phyloP scores from a whole-genome alignment of 192 early-diverging fungal species.

The Podochytrium sp. region DNA sequence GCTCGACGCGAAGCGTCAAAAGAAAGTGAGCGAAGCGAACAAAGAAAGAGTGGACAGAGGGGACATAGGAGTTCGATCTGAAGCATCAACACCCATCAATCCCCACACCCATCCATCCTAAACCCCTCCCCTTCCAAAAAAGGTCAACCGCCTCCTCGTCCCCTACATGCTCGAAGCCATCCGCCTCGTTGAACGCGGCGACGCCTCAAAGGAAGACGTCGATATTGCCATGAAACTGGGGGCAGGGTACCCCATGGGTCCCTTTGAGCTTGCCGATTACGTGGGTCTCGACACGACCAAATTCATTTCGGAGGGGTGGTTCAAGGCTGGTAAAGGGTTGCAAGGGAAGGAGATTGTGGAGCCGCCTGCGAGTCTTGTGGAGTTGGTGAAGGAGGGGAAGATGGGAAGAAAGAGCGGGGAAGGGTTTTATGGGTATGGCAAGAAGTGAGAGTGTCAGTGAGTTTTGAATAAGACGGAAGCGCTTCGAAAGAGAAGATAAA shows the following conservation, averaged over 20 bases:
- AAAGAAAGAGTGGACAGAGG: too few relatives aligned
- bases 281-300: conserved; percentile 96
- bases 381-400: conserved; percentile 71
- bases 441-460: conserved; percentile 28
- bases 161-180: conserved; percentile 97
- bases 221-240: conserved; percentile 98
- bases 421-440: conserved; percentile 82
- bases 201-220: conserved; percentile 82
- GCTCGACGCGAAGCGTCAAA: too few relatives aligned
- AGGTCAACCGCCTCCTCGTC: conserved; percentile 91
- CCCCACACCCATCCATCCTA: not conserved
- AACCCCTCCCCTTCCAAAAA: conserved; percentile 60
- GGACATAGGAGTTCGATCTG: not conserved
- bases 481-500: too few relatives aligned
- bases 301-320: conserved; percentile 95
- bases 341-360: conserved; percentile 71
- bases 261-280: conserved; percentile 81
- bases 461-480: not conserved
- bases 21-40: too few relatives aligned
- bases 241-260: conserved; percentile 87
- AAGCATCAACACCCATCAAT: conserved; percentile 29
- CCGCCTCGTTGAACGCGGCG: conserved; percentile 88
- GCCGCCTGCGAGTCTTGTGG: conserved; percentile 71
- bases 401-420: conserved; percentile 87
- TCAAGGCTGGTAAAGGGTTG: conserved; percentile 79